Conservation (phyloP, 768 basidiomycete genomes). For the Saitozyma sp. region DNA sequence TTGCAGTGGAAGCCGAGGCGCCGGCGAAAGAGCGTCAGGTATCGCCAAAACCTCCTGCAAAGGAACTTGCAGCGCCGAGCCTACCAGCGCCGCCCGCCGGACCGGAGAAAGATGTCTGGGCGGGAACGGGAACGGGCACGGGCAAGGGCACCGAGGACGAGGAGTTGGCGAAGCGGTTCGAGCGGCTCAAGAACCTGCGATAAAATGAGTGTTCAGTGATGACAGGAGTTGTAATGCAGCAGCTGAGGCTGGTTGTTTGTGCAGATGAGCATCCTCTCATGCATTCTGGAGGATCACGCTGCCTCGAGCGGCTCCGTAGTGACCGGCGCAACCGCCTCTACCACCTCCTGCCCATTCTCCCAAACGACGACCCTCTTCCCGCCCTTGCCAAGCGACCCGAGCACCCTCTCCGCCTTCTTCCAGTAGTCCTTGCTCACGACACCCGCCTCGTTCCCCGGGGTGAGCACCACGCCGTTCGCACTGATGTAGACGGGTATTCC, state of each 20-base stretch:
- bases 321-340: too few relatives aligned
- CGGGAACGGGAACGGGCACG: constrained; percentile 1
- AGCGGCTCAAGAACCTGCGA: constrained; percentile 78
- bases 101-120: constrained; percentile 14
- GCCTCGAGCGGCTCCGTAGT: too few relatives aligned
- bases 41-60: too few relatives aligned
- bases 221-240: too few relatives aligned
- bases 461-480: constrained; percentile 83
- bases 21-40: not conserved
- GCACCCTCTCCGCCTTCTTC: constrained; percentile 60
- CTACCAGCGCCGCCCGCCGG: constrained; percentile 1
- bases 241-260: too few relatives aligned
- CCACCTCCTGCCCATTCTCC: constrained; percentile 24
- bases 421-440: constrained; percentile 68
- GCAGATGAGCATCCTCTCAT: too few relatives aligned
- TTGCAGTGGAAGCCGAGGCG: constrained; percentile 42
- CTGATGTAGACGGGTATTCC: constrained; percentile 67
- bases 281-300: too few relatives aligned
- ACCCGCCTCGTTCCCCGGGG: constrained; percentile 70
- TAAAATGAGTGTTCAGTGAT: not conserved
- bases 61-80: not conserved
- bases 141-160: constrained; percentile 53
- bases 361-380: constrained; percentile 20
- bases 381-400: constrained; percentile 15
- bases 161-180: constrained; percentile 74